These are phyloP conservation scores for Naganishia vaughanmartiniae DNA, from an alignment of 768 basidiomycete species.

Conservation along the genomic window DNA sequence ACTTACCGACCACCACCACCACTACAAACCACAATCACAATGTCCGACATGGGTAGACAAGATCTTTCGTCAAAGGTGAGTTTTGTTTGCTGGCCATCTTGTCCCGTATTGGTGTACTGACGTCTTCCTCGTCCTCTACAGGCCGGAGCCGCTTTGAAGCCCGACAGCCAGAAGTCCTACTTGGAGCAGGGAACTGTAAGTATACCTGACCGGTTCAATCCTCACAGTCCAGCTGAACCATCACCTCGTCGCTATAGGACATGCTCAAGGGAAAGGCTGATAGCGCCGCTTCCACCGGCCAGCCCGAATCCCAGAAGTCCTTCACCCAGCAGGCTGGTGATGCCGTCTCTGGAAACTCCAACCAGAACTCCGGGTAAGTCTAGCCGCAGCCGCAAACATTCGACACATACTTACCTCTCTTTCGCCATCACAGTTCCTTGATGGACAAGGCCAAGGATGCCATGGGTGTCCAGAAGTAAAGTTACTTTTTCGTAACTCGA, in stretches of 20 bases:
- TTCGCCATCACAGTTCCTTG: conserved; percentile 25
- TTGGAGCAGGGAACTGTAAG: conserved; percentile 45
- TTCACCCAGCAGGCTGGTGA: conserved; percentile 37
- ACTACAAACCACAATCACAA: conserved; percentile 37
- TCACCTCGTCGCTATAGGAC: conserved; percentile 28
- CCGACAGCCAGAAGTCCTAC: too few relatives aligned
- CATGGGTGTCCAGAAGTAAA: conserved; percentile 12
- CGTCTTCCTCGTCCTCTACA: too few relatives aligned
- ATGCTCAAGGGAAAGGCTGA: conserved; percentile 32
- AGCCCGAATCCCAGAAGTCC: conserved; percentile 43
- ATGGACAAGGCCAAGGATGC: conserved; percentile 44
- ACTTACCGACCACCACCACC: conserved; percentile 22
- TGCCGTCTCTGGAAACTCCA: conserved; percentile 45
- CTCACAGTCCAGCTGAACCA: too few relatives aligned
- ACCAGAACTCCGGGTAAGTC: conserved; percentile 41
- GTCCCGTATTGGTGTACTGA: too few relatives aligned
- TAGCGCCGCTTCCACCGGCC: conserved; percentile 43
- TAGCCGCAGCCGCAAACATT: background rate
- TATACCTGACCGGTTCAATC: conserved; percentile 43
- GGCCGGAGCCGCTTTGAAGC: too few relatives aligned
- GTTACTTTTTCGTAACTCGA: background rate
- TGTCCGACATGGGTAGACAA: conserved; percentile 51
- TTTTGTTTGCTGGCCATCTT: too few relatives aligned
- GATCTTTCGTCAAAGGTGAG: conserved; percentile 47
- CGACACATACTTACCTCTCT: background rate